Conservation (phyloP, 2,329 filamentous ascomycete species). For the Fusarium subglutinans region DNA sequence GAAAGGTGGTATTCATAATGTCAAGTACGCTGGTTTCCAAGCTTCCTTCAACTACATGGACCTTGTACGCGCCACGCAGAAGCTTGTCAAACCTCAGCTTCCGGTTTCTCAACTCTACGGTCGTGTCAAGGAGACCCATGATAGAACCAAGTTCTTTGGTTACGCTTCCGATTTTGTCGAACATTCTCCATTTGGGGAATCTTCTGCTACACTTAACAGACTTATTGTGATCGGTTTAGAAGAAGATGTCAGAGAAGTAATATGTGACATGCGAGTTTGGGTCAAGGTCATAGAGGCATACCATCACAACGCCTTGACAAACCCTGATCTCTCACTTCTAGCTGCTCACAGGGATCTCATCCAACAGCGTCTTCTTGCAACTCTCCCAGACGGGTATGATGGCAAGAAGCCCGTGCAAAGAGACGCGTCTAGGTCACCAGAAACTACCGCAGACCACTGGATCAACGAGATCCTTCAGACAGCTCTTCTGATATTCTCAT, state of each 20-base stretch:
- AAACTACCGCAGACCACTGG: fast-evolving
- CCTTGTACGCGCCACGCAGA: neutral
- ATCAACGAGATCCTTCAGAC: neutral
- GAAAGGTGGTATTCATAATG: neutral
- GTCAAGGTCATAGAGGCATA: neutral
- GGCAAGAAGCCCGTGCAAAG: no score
- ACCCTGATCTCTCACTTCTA: neutral
- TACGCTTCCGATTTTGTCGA: neutral
- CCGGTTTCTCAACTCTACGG: neutral
- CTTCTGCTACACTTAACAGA: no score
- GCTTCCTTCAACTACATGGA: conserved; percentile 19
- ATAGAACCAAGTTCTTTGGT: neutral
- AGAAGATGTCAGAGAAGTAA: neutral
- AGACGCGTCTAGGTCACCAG: fast-evolving
- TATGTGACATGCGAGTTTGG: neutral
- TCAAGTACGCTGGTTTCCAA: neutral
- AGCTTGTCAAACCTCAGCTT: neutral
- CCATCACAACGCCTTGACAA: neutral
- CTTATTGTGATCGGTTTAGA: no score
- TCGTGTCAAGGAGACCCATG: neutral
- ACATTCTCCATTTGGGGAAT: no score
- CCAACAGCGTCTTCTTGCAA: neutral
- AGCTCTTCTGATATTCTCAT: neutral
- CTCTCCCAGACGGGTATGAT: neutral
- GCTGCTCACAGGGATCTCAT: conserved; percentile 7